Conservation (phyloP, 2,329 filamentous ascomycete genomes). For the Aspergillus japonicus region DNA sequence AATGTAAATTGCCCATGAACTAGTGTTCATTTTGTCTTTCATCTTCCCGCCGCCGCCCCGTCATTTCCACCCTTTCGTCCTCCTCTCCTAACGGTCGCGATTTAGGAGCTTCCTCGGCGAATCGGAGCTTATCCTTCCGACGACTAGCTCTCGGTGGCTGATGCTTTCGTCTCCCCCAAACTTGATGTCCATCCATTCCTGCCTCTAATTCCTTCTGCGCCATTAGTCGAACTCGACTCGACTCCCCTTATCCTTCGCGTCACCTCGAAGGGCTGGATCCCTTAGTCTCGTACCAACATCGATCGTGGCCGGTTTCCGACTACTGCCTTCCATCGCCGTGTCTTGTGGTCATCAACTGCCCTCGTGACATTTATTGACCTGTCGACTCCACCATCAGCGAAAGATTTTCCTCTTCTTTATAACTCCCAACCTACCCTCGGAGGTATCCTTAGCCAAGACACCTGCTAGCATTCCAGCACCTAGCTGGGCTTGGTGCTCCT, state of each 20-base stretch:
- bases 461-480: slow-evolving; percentile 28
- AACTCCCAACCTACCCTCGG: slow-evolving; percentile 13
- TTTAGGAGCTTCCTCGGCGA: slow-evolving; percentile 20
- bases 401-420: slow-evolving; percentile 19
- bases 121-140: slow-evolving; percentile 27
- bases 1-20: not conserved
- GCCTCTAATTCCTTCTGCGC: slow-evolving; percentile 11
- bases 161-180: slow-evolving; percentile 12
- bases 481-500: slow-evolving; percentile 23
- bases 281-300: not conserved
- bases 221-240: slow-evolving; percentile 3
- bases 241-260: slow-evolving; percentile 6
- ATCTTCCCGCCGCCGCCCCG: not conserved
- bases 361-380: not conserved
- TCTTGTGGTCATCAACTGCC: not conserved
- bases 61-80: not conserved
- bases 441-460: slow-evolving; percentile 26
- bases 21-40: not conserved
- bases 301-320: slow-evolving; percentile 1
- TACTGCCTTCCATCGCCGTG: not conserved
- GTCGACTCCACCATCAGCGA: not conserved
- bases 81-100: slow-evolving; percentile 17
- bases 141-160: slow-evolving; percentile 21
- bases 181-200: slow-evolving; percentile 15
- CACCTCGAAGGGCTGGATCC: not conserved